Evolutionary conservation across 2,329 filamentous ascomycete species (phyloP), one percentile per base, ranked within the genome.

Genomic region (Verticillium longisporum): DNA sequence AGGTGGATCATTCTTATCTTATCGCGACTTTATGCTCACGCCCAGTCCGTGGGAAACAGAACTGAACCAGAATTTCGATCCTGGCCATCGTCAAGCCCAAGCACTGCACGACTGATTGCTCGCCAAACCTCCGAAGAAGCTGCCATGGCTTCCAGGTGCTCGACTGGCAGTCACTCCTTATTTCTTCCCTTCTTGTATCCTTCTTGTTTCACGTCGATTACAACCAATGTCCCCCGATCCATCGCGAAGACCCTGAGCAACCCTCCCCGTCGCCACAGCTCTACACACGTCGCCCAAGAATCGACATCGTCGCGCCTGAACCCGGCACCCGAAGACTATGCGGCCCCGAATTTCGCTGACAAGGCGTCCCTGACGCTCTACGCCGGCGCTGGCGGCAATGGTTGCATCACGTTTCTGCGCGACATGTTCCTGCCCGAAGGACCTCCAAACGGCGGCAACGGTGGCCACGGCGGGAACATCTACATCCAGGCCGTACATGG

Each of bases 401-500:
- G 95, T 65, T 99, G 95, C 71, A 91, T 98, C 58, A 95, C 95
- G 0, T 99, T 98, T 72, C 78, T 96, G 54, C 88, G 94, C 21
- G 95, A 99, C 69, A 94, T 94, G 65, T 98, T 90, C 74, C 82
- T 97, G 34, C 85, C 88, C 55, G 88, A 96, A 65, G 95, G 95
- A 0, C 95, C 95, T 11, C 86, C 95, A 10, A 98, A 99, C 73
- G 95, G 95, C 57, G 95, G 95, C 62, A 92, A 99, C 71, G 95
- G 95, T 53, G 95, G 95, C 4, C 89, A 87, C 61, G 95, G 95
- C 64, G 95, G 95, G 45, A 96, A 90, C 68, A 81, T 99, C 66
- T 98, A 96, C 73, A 96, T 99, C 61, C 94, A 98, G 75, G 93
- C 95, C 7, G 87, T 96, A 1, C 87, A 90, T 60, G 92, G 92